phyloP scores from a whole-genome alignment of 176 grass and related monocot genomes.

The Eleusine coracana region DNA sequence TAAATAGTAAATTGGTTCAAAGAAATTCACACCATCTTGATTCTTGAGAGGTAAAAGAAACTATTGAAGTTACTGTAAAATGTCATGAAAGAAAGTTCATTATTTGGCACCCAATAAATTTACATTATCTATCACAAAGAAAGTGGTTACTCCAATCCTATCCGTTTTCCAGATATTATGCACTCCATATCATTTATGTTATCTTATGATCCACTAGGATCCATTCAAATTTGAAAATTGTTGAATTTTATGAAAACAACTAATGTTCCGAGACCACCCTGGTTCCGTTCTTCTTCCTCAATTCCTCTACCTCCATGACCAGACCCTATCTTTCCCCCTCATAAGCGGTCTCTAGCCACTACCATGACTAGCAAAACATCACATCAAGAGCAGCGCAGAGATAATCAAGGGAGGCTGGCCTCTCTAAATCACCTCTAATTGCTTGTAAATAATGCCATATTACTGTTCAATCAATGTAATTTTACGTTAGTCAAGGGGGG shows the following conservation, averaged over 20 bases:
- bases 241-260: background rate
- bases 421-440: too few relatives aligned
- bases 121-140: background rate
- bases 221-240: background rate
- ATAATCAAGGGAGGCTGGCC: too few relatives aligned
- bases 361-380: background rate
- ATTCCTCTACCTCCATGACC: background rate
- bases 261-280: background rate
- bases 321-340: background rate
- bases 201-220: background rate
- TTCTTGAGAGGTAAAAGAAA: background rate
- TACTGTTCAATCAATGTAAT: too few relatives aligned
- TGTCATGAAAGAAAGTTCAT: background rate
- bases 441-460: too few relatives aligned
- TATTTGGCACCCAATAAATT: slow-evolving; percentile 13
- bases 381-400: background rate
- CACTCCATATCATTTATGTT: background rate
- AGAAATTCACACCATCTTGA: background rate
- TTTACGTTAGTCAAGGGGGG: too few relatives aligned
- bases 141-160: background rate
- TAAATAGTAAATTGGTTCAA: background rate
- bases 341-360: background rate
- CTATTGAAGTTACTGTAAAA: slow-evolving; percentile 4
- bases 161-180: background rate
- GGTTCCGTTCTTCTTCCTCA: background rate